These are phyloP conservation scores for Penicillium chermesinum DNA, from an alignment of 495 filamentous ascomycete genomes.

Conservation along the genomic window DNA sequence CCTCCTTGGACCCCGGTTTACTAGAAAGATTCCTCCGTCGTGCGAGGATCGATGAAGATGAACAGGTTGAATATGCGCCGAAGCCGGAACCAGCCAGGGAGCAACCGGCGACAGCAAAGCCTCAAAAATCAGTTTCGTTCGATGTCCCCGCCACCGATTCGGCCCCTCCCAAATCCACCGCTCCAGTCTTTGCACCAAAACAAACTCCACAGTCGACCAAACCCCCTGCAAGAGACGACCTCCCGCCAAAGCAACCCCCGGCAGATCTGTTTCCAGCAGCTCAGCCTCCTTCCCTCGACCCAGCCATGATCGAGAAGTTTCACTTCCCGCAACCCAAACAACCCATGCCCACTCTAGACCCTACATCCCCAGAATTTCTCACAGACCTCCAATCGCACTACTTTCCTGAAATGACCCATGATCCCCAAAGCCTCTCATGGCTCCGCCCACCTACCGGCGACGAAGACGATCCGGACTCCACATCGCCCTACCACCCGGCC, in stretches of 20 bases:
- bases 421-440: conserved; percentile 85
- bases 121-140: conserved; percentile 32
- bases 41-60: conserved; percentile 68
- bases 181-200: background rate
- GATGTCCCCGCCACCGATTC: conserved; percentile 13
- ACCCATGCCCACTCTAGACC: conserved; percentile 68
- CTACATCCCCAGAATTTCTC: conserved; percentile 75
- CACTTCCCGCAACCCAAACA: conserved; percentile 37
- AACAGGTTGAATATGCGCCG: conserved; percentile 1
- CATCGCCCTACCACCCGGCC: conserved; percentile 71
- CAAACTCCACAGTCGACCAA: conserved; percentile 7
- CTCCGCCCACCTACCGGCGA: conserved; percentile 69
- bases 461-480: conserved; percentile 39
- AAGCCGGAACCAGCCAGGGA: background rate
- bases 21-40: conserved; percentile 72
- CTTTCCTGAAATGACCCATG: conserved; percentile 79
- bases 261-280: conserved; percentile 41
- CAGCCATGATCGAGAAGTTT: conserved; percentile 59
- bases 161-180: conserved; percentile 4
- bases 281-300: conserved; percentile 31
- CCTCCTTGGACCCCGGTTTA: conserved; percentile 60
- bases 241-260: conserved; percentile 30
- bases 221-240: conserved; percentile 30
- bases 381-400: conserved; percentile 80
- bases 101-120: conserved; percentile 4